Conservation (phyloP, 2,329 filamentous ascomycete genomes). For the Aspergillus fumigatiaffinis region DNA sequence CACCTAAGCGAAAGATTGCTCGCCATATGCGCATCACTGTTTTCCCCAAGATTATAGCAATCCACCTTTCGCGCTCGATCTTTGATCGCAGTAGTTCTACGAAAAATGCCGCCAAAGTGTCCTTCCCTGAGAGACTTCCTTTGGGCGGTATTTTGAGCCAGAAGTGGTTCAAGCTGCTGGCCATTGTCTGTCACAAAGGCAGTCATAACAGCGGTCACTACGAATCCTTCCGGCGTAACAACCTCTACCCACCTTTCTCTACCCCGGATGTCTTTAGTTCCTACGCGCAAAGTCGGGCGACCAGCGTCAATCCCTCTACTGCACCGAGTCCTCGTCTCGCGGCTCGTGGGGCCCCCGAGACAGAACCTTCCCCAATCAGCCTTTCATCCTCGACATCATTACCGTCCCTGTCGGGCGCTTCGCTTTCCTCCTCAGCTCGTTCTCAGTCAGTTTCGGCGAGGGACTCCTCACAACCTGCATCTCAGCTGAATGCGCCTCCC, state of each 20-base stretch:
- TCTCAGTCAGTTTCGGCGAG: slow-evolving; percentile 12
- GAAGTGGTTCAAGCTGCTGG: slow-evolving; percentile 77
- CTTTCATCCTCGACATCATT: slow-evolving; percentile 33
- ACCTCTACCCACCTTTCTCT: slow-evolving; percentile 71
- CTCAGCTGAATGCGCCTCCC: slow-evolving; percentile 15
- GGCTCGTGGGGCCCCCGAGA: slow-evolving; percentile 30
- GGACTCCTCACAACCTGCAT: slow-evolving; percentile 6
- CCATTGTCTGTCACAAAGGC: slow-evolving; percentile 89
- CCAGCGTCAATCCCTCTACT: slow-evolving; percentile 50
- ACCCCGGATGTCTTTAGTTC: slow-evolving; percentile 76
- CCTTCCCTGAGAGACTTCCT: slow-evolving; percentile 82
- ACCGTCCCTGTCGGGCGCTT: slow-evolving; percentile 30
- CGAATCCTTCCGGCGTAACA: slow-evolving; percentile 89
- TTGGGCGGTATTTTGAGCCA: slow-evolving; percentile 75
- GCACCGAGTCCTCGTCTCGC: slow-evolving; percentile 36
- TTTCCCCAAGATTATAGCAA: slow-evolving; percentile 85
- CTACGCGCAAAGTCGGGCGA: slow-evolving; percentile 61
- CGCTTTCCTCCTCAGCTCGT: slow-evolving; percentile 18
- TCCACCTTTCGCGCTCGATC: slow-evolving; percentile 90
- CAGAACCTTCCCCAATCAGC: slow-evolving; percentile 25
- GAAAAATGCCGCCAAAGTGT: slow-evolving; percentile 92
- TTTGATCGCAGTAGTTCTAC: slow-evolving; percentile 76
- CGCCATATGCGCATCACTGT: slow-evolving; percentile 80
- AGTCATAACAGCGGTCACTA: slow-evolving; percentile 97
- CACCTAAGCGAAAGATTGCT: slow-evolving; percentile 78